Conservation (phyloP, 169 alveolate species). For the Cryptosporidium canis region DNA sequence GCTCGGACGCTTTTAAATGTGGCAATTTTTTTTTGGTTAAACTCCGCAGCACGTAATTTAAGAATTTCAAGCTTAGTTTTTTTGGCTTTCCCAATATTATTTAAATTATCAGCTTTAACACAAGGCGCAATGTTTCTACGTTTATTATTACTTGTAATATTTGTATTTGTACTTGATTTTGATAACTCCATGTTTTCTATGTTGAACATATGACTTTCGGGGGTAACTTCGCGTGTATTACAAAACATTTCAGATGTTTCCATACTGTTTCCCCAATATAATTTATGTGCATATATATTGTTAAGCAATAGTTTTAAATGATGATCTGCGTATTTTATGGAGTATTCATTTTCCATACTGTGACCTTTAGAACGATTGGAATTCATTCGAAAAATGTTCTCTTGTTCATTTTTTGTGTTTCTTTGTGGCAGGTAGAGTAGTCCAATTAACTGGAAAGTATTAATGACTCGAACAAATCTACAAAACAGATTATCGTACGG, state of each 20-base stretch:
- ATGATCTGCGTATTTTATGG: background rate
- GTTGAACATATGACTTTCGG: background rate
- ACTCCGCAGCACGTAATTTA: conserved; percentile 52
- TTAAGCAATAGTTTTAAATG: background rate
- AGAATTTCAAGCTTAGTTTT: background rate
- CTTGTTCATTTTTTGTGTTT: background rate
- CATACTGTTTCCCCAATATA: conserved; percentile 28
- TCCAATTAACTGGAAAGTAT: conserved; percentile 43
- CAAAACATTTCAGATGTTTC: background rate
- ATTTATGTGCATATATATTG: conserved; percentile 25
- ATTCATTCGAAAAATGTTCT: background rate
- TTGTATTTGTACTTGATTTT: background rate
- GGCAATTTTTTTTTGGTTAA: background rate
- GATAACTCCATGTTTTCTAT: background rate
- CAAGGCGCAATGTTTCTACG: background rate
- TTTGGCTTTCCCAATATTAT: background rate
- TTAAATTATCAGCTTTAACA: background rate
- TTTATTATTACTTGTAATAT: background rate
- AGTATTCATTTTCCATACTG: background rate
- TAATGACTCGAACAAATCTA: conserved; percentile 5
- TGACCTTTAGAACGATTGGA: background rate
- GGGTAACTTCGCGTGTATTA: background rate
- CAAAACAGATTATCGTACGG: background rate
- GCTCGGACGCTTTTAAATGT: background rate
- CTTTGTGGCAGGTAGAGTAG: conserved; percentile 6